Conservation (phyloP, 192 early-diverging fungal species). For the Coemansia asiatica region DNA sequence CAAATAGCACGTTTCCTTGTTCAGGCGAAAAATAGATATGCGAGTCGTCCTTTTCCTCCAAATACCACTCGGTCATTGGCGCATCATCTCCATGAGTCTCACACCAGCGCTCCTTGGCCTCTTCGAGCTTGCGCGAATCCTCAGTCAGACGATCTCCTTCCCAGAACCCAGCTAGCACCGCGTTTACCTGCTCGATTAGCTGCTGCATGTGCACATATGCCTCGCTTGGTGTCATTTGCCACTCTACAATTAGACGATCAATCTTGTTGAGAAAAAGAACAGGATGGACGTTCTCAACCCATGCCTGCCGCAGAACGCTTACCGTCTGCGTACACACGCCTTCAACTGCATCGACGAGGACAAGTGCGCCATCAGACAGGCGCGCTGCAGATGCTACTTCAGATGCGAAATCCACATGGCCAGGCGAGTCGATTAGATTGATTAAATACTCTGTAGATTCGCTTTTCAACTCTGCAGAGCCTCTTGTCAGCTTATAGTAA, state of each 20-base stretch:
- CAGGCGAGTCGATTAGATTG: slow-evolving; percentile 97
- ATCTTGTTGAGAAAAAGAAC: slow-evolving; percentile 99
- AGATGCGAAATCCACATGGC: slow-evolving; percentile 96
- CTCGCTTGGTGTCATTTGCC: slow-evolving; percentile 87
- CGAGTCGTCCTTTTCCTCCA: slow-evolving; percentile 90
- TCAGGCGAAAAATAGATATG: slow-evolving; percentile 96
- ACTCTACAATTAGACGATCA: slow-evolving; percentile 91
- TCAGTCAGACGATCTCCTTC: slow-evolving; percentile 83
- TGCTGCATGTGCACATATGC: slow-evolving; percentile 91
- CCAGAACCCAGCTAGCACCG: slow-evolving; percentile 91
- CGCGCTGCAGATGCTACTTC: slow-evolving; percentile 99
- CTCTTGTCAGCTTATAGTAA: slow-evolving; percentile 75
- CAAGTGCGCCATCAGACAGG: slow-evolving; percentile 91
- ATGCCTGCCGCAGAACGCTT: slow-evolving; percentile 93
- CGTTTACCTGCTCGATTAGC: slow-evolving; percentile 96
- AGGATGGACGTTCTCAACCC: slow-evolving; percentile 86
- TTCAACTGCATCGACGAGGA: slow-evolving; percentile 96
- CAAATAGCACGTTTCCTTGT: slow-evolving; percentile 94
- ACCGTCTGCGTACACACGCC: slow-evolving; percentile 99
- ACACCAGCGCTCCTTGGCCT: slow-evolving; percentile 58
- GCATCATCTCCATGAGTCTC: slow-evolving; percentile 58
- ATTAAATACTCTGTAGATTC: slow-evolving; percentile 75
- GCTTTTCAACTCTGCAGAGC: slow-evolving; percentile 1
- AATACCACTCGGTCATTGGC: slow-evolving; percentile 70
- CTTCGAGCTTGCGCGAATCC: slow-evolving; percentile 68